Base-by-base conservation (phyloP, 768 basidiomycete species). In the Leccinum incarnatum region DNA sequence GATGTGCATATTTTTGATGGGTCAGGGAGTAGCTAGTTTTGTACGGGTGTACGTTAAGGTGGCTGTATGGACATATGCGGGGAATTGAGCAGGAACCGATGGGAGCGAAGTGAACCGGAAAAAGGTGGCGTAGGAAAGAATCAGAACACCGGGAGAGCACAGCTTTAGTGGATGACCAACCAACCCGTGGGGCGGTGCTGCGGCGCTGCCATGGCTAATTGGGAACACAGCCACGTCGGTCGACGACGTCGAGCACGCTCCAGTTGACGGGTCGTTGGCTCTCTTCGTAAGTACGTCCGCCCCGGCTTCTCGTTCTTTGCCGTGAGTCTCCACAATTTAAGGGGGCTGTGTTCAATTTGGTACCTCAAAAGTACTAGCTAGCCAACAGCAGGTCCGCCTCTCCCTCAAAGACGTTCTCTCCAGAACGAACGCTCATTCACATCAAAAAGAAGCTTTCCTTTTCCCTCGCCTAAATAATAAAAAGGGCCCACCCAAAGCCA, bases 1-100 rank as follows among this genome's bases (percentile, higher is more conserved):
- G 88, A 90, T 63, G 80, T 86, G 53, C 87, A 89, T 68, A 85
- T 88, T 52, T 86, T 76, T 80, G 72, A 72, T 17, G 63, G 63
- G 46, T 62, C 53, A n/a, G 58, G 60, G 1, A 54, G 40, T 30
- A 54, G 58, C 21, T 54, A 60, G 57, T 36, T 30, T 37, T 57
- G 47, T 37, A 48, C 23, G 15, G 15, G 3, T 49, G 30, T 57
- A 58, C 45, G 50, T 59, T 54, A 46, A 42, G 47, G 48, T 50
- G 27, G 48, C 25, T 50, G 27, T 29, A 42, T 45, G 32, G 42
- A 30, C 49, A 49, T 50, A 51, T 34, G n/a, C 55, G 37, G 55
- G 7, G 3, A 25, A 23, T 21, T 32, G 15, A 51, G 12, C 2
- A 32, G 1, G 51, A 53, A 48, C 40, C 53, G 54, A 59, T 57